Base-by-base conservation (phyloP, 495 filamentous ascomycete genomes). In the Aspergillus bertholletiae region DNA sequence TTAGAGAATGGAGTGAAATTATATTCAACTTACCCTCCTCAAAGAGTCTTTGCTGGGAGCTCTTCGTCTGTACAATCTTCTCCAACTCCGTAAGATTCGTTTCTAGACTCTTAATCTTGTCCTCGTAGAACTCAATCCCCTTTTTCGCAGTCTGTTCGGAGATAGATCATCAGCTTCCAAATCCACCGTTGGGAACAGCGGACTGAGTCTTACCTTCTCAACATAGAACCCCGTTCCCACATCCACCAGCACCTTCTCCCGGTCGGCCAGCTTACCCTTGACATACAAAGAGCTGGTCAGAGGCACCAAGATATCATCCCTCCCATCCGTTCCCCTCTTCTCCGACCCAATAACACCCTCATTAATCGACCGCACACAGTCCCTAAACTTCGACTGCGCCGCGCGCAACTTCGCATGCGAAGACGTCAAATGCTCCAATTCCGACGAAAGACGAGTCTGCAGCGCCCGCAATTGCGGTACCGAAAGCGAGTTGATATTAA, bases 141-240 rank as follows among this genome's bases (percentile, higher is more conserved):
- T 89, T 89, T 44, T 81, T 81, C 5, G 85, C 78, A 15, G 82
- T 86, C 86, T 81, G 46, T 20, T 2, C 12, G 23, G 6, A 48
- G 18, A 17, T 18, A 17, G 2, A 18, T n/a, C 32, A 50, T n/a
- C 53, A 34, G 20, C 21, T 8, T 20, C 47, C n/a, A 12, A 39
- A 56, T 7, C 26, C 41, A 51, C 2, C 3, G 20, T 44, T 34
- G 21, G 40, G 50, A 53, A 46, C 47, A 18, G 7, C 11, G 22
- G 17, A 18, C 13, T 49, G 27, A 21, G 17, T n/a, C n/a, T 35
- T 55, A 88, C 88, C 82, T 98, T 98, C 74, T 97, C 94, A 52
- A 97, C 88, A 68, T 90, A 97, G 68, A 94, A 98, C 3, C 94
- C 94, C 1, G 94, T 98, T 15, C 94, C 94, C 17, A 98, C 87